A percentile compares a stretch with the other conserved stretches of the same genome.
Conservation (phyloP, 1,139 yeast species). For the Pichia sp. region DNA sequence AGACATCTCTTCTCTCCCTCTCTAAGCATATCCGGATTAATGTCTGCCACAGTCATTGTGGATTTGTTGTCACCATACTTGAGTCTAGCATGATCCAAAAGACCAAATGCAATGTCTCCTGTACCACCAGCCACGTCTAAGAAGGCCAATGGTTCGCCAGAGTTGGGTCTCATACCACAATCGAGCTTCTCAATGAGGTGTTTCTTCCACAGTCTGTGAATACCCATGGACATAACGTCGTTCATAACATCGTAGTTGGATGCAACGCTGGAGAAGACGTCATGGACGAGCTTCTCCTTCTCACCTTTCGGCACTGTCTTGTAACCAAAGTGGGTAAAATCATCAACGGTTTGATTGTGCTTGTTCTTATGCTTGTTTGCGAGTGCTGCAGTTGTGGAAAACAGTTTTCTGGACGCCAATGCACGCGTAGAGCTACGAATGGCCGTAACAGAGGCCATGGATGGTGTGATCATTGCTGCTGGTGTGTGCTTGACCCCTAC, state of each 20-base stretch:
- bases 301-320: slow-evolving; percentile 73
- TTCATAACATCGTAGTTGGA: slow-evolving; percentile 93
- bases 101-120: slow-evolving; percentile 95
- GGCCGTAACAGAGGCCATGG: too few species aligned
- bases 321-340: slow-evolving; percentile 82
- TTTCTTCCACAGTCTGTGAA: slow-evolving; percentile 91
- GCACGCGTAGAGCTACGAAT: too few species aligned
- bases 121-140: slow-evolving; percentile 99
- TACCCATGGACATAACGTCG: slow-evolving; percentile 95
- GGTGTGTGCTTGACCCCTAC: too few species aligned
- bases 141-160: slow-evolving; percentile 64
- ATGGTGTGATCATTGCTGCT: too few species aligned
- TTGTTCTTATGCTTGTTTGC: too few species aligned
- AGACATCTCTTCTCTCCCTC: slow-evolving; percentile 80
- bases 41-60: slow-evolving; percentile 88
- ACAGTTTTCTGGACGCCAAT: too few species aligned
- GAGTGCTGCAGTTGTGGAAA: too few species aligned
- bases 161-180: slow-evolving; percentile 89
- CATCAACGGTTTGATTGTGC: too few species aligned
- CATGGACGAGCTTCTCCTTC: slow-evolving; percentile 81
- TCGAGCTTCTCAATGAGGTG: slow-evolving; percentile 84
- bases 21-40: slow-evolving; percentile 89
- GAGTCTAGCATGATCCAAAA: slow-evolving; percentile 81
- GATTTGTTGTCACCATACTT: slow-evolving; percentile 70
- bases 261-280: slow-evolving; percentile 92